A percentile compares a stretch with the other conserved stretches of the same genome.
These are phyloP conservation scores for Dendrobium catenatum DNA, from an alignment of 106 monocot genomes.

Conservation along the genomic window DNA sequence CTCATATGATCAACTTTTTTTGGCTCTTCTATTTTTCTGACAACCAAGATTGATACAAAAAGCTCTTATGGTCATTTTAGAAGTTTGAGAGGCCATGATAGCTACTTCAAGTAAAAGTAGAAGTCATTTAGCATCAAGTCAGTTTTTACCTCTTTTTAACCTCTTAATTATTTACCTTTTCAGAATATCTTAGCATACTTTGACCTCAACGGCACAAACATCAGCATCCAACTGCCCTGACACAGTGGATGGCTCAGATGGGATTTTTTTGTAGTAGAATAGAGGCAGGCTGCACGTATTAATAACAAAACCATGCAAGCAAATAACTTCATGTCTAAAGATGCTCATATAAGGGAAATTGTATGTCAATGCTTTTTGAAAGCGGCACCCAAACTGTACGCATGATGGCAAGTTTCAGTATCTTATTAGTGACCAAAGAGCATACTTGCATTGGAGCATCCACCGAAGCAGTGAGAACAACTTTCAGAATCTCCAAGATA, in stretches of 20 bases:
- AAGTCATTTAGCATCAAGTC: too few relatives aligned
- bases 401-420: not conserved
- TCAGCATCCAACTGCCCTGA: not conserved
- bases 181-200: not conserved
- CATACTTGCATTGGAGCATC: constrained; percentile 82
- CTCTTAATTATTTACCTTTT: not conserved
- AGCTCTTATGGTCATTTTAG: too few relatives aligned
- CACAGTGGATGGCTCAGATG: not conserved
- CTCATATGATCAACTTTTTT: too few relatives aligned
- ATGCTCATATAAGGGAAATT: not conserved
- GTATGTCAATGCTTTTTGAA: not conserved
- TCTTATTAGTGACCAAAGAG: constrained; percentile 4
- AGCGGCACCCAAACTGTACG: not conserved
- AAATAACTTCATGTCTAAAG: not conserved
- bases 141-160: too few relatives aligned
- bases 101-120: too few relatives aligned
- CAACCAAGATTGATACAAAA: too few relatives aligned
- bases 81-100: too few relatives aligned
- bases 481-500: constrained; percentile 70
- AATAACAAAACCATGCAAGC: not conserved
- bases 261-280: not conserved
- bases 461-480: constrained; percentile 59
- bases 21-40: too few relatives aligned
- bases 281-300: not conserved
- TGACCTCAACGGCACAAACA: not conserved